Evolutionary conservation across 202 grass and related monocot species (phyloP).

Genomic region (Cymbopogon flexuosus): DNA sequence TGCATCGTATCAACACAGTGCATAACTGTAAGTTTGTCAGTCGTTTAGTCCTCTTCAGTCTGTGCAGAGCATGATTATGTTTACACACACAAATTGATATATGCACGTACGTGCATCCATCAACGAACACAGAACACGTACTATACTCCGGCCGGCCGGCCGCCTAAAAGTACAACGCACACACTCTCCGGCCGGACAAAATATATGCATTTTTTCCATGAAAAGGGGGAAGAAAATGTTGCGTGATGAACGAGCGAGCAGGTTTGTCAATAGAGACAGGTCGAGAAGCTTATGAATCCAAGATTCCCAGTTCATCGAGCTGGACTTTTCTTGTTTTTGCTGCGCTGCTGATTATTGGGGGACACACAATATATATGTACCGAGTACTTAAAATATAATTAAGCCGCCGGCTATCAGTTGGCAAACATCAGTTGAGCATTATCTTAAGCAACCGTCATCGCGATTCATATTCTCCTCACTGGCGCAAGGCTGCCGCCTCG

Average conservation of each 20-base stretch:
- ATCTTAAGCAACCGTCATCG: not conserved
- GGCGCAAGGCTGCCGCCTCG: not conserved
- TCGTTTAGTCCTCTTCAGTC: not conserved
- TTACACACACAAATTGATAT: not conserved
- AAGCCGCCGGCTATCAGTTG: not conserved
- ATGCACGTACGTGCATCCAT: not conserved
- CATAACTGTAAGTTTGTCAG: conserved; percentile 1
- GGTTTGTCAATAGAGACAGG: not conserved
- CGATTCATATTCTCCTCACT: not conserved
- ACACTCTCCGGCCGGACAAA: no score
- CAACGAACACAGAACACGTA: not conserved
- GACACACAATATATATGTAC: not conserved
- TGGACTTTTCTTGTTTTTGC: not conserved
- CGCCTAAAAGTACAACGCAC: not conserved
- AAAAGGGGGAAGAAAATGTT: not conserved
- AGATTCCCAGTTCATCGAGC: not conserved
- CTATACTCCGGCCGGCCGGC: not conserved
- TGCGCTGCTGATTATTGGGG: not conserved
- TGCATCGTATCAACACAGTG: not conserved
- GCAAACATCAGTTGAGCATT: no score
- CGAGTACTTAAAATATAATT: not conserved
- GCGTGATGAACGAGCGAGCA: not conserved
- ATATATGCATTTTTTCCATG: no score
- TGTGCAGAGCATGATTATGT: not conserved
- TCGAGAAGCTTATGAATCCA: not conserved